Evolutionary conservation across 2,329 filamentous ascomycete species (phyloP).

Genomic region (Trichothecium roseum): DNA sequence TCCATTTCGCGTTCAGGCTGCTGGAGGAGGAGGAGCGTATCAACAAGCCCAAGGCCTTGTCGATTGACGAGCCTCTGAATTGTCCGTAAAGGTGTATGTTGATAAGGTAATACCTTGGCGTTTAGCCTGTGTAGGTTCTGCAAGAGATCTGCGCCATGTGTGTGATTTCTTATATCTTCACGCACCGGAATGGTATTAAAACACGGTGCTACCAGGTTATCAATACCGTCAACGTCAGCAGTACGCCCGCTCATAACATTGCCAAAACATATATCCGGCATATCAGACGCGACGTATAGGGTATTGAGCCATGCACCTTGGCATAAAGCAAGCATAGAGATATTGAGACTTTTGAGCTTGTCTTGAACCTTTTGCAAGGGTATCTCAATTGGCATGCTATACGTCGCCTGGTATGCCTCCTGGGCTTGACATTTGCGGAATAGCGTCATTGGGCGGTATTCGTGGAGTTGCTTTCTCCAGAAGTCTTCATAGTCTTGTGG

Average conservation of each 20-base stretch:
- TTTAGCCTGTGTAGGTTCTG: conserved; percentile 52
- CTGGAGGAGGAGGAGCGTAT: conserved; percentile 73
- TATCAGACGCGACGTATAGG: conserved; percentile 43
- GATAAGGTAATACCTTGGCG: conserved; percentile 51
- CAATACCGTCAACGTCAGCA: conserved; percentile 52
- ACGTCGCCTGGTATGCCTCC: conserved; percentile 16
- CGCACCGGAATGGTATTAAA: conserved; percentile 82
- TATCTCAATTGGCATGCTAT: conserved; percentile 18
- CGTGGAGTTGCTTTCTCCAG: conserved; percentile 50
- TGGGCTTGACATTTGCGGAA: conserved; percentile 12
- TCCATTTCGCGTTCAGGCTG: conserved; percentile 49
- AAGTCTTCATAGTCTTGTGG: conserved; percentile 45
- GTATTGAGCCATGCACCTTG: conserved; percentile 66
- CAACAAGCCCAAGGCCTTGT: conserved; percentile 52
- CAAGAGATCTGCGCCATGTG: conserved; percentile 27
- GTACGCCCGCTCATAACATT: conserved; percentile 75
- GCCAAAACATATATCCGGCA: conserved; percentile 70
- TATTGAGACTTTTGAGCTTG: conserved; percentile 39
- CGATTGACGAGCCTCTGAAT: conserved; percentile 46
- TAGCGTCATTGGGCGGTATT: conserved; percentile 27
- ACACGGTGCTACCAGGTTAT: conserved; percentile 73
- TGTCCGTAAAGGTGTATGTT: conserved; percentile 64
- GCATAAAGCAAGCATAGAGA: conserved; percentile 55
- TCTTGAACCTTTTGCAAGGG: conserved; percentile 35
- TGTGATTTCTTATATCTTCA: conserved; percentile 32